Percentiles rank a stretch among this genome's conserved stretches.
Conservation (phyloP, 208 protist species). For the Leishmania turanica region DNA sequence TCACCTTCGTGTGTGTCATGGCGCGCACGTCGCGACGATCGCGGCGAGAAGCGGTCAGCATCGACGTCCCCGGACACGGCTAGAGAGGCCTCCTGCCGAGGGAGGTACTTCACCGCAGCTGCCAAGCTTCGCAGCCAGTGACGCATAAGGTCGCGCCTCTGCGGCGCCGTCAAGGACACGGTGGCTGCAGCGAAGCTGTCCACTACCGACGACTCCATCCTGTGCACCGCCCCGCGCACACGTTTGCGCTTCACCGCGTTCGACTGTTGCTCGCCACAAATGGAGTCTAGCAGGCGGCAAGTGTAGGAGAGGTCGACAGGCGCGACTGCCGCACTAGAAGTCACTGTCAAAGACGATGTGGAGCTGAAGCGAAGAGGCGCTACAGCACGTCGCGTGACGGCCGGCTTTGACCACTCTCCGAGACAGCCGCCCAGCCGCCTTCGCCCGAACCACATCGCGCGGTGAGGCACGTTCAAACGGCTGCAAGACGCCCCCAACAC, state of each 20-base stretch:
- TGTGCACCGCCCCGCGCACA: conserved; percentile 47
- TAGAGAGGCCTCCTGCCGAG: conserved; percentile 5
- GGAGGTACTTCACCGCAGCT: conserved; percentile 14
- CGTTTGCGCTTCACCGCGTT: conserved; percentile 36
- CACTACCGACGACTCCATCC: conserved; percentile 51
- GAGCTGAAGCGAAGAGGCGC: conserved; percentile 1
- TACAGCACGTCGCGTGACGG: neutral
- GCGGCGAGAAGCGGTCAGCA: conserved; percentile 16
- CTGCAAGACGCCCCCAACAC: neutral
- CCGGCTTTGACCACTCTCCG: neutral
- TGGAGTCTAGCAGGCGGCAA: conserved; percentile 21
- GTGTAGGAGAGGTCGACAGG: conserved; percentile 20
- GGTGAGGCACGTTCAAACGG: neutral
- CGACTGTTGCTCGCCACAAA: conserved; percentile 16
- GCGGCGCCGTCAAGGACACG: neutral
- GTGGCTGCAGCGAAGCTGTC: conserved; percentile 47
- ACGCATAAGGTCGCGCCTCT: conserved; percentile 18
- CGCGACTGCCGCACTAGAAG: neutral
- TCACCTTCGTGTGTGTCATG: conserved; percentile 19
- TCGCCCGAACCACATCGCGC: neutral
- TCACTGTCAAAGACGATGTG: neutral
- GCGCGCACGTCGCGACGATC: neutral
- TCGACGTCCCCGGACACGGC: neutral
- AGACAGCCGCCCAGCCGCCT: conserved; percentile 1
- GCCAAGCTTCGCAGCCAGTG: conserved; percentile 18